Evolutionary conservation across 306 rosid genomes (phyloP), one percentile per base, ranked within the genome.

Genomic region (Cucumis melo): DNA sequence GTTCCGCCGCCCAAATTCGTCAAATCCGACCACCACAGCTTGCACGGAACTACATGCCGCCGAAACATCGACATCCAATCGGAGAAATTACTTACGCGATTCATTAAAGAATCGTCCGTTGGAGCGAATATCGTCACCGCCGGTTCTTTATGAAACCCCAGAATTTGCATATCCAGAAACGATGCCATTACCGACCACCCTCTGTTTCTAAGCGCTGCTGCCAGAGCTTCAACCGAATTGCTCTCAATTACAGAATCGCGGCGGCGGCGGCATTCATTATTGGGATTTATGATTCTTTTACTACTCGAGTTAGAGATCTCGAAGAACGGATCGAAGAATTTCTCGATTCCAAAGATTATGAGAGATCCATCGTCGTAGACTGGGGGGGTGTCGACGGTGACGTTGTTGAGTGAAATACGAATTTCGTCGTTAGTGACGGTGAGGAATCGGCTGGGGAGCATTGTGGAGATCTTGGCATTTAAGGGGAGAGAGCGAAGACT

Each of bases 1-100:
- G 85, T 55, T 53, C 89, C 88, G 10, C 86, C 84, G 0, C 48
- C 5, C 5, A 59, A 76, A 2, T 77, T 60, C n/a, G 27, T 79
- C 81, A 90, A 70, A 68, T 87, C 86, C 7, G 9, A 74, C 90
- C 91, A 83, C 59, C 8, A n/a, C 44, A 89, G 61, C 86, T 34
- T 74, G 91, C 91, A 87, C 12, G 89, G 91, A 8, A 82, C 84
- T 11, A 86, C 82, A 13, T 90, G 95, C 23, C 78, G 83, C 42
- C 74, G 82, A 16, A 90, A 70, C 23, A 90, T 59, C 10, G 84
- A 44, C 5, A 83, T 24, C 62, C 59, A 80, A 27, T 54, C 71
- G 27, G 67, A 81, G 27, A 84, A 6, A 44, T 80, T 83, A 7
- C 73, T 73, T 0, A 70, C 10, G 17, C 42, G 76, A 9, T 60